Conservation (phyloP, 2,329 filamentous ascomycete species). For the Fusarium longipes region DNA sequence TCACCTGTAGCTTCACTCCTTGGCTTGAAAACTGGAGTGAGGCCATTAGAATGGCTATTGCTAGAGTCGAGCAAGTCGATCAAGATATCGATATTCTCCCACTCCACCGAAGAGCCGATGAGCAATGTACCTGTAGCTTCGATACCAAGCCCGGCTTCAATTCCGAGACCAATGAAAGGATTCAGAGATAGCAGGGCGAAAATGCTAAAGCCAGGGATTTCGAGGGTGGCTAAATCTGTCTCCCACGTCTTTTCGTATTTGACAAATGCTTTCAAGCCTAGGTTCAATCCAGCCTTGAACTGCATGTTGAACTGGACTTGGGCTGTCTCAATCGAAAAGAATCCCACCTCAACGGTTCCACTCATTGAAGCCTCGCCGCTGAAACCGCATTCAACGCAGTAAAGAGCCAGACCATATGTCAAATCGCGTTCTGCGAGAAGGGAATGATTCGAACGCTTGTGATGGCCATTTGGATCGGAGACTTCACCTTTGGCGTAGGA, state of each 20-base stretch:
- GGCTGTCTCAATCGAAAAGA: neutral
- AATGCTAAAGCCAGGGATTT: neutral
- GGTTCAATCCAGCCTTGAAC: constrained; percentile 8
- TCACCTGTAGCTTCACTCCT: neutral
- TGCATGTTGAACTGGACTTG: neutral
- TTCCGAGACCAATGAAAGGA: neutral
- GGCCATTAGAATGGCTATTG: neutral
- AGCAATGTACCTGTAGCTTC: constrained; percentile 6
- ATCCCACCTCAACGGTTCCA: neutral
- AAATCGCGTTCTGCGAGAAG: neutral
- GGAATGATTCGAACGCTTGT: neutral
- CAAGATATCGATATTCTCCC: constrained; percentile 13
- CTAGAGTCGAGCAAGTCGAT: neutral
- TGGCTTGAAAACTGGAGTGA: neutral
- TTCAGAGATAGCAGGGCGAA: no score
- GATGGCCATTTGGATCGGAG: constrained; percentile 2
- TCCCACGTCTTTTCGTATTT: constrained; percentile 16
- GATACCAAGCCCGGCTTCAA: neutral
- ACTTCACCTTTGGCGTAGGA: constrained; percentile 10
- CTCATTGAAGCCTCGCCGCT: neutral
- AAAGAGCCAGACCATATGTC: neutral
- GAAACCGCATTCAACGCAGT: constrained; percentile 17
- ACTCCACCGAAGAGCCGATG: constrained; percentile 4
- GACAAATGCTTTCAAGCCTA: neutral
- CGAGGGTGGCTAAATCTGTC: no score